These are phyloP conservation scores for Sporothrix luriei DNA, from an alignment of 2,329 filamentous ascomycete genomes.

Conservation along the genomic window DNA sequence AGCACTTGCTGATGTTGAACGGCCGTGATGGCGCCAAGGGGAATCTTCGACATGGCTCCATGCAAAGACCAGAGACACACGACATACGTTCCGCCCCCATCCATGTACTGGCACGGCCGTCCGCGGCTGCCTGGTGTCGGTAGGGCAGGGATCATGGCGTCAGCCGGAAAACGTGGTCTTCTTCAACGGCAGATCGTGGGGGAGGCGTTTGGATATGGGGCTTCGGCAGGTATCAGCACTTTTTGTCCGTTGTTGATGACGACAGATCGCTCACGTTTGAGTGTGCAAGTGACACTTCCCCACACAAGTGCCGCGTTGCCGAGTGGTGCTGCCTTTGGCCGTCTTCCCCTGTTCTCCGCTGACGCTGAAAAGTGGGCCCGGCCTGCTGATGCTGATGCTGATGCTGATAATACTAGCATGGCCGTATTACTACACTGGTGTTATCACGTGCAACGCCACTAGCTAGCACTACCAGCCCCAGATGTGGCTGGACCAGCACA, in stretches of 20 bases:
- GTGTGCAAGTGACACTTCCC: neutral
- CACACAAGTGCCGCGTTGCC: too few species aligned
- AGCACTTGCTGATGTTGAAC: slow-evolving; percentile 15
- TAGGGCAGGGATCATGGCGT: neutral
- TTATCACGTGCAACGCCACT: too few species aligned
- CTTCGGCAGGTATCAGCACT: neutral
- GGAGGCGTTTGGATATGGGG: neutral
- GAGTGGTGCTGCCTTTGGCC: neutral
- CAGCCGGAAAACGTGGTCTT: neutral
- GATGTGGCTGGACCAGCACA: too few species aligned
- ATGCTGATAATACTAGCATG: too few species aligned
- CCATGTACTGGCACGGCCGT: neutral
- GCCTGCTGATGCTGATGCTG: neutral
- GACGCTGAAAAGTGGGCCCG: neutral
- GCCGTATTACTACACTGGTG: too few species aligned
- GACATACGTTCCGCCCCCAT: neutral
- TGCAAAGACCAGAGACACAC: neutral
- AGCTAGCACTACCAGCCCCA: too few species aligned
- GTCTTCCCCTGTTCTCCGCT: neutral
- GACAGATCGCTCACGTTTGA: neutral
- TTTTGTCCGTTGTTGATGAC: neutral
- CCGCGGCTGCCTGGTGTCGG: neutral
- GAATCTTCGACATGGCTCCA: neutral
- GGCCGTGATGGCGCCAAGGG: neutral
- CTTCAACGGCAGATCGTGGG: neutral